Evolutionary conservation across 352 stramenopile species (phyloP).

Genomic region (Peronospora farinosa): DNA sequence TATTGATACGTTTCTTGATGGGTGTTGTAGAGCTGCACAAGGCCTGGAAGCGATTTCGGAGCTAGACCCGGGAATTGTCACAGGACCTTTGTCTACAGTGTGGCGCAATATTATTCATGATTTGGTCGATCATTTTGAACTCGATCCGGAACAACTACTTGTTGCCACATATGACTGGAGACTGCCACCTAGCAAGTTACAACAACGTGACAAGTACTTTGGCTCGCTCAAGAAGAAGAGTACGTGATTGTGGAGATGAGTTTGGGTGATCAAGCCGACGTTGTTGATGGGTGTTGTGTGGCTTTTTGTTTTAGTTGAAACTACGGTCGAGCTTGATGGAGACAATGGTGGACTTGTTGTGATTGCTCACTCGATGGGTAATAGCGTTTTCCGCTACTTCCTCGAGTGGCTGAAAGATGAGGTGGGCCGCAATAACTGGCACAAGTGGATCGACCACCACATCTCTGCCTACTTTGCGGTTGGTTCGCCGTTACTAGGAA

Average conservation of each 20-base stretch:
- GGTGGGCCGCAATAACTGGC: conserved; percentile 61
- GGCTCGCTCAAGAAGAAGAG: conserved; percentile 64
- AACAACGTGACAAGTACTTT: conserved; percentile 74
- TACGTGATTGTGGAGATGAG: conserved; percentile 19
- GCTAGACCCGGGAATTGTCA: conserved; percentile 70
- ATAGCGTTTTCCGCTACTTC: conserved; percentile 77
- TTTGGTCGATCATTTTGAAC: conserved; percentile 58
- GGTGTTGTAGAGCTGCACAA: conserved; percentile 39
- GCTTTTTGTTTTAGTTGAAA: conserved; percentile 40
- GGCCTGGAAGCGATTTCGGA: conserved; percentile 59
- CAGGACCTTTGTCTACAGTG: conserved; percentile 62
- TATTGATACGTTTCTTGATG: too few relatives aligned
- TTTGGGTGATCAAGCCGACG: neutral
- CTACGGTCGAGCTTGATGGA: conserved; percentile 47
- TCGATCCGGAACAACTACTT: conserved; percentile 61
- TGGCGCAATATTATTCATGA: conserved; percentile 64
- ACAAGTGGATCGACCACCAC: conserved; percentile 68
- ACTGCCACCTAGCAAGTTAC: conserved; percentile 59
- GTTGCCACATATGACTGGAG: conserved; percentile 80
- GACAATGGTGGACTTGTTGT: conserved; percentile 49
- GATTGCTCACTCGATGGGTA: conserved; percentile 80
- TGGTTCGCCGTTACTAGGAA: conserved; percentile 62
- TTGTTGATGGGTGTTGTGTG: conserved; percentile 3
- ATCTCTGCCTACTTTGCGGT: conserved; percentile 76
- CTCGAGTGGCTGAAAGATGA: conserved; percentile 76